Percentiles rank a stretch among this genome's conserved stretches.
These are phyloP conservation scores for Alternaria metachromatica DNA, from an alignment of 2,329 filamentous ascomycete species.

Conservation along the genomic window DNA sequence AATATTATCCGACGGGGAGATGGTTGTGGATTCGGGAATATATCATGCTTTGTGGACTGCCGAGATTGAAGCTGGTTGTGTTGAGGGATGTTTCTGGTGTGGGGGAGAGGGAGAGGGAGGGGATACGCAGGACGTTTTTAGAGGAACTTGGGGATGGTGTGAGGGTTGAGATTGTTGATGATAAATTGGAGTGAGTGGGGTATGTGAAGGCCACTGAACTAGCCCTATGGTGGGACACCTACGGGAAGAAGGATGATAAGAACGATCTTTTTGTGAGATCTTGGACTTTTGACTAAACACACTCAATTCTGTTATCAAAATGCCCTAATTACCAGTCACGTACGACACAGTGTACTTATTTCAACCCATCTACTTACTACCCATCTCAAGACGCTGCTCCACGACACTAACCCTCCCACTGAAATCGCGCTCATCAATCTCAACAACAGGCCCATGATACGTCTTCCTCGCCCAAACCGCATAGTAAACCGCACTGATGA, in stretches of 20 bases:
- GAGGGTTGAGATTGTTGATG: background rate
- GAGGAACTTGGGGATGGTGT: background rate
- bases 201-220: background rate
- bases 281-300: background rate
- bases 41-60: background rate
- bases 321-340: rapidly evolving
- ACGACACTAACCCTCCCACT: background rate
- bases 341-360: rapidly evolving
- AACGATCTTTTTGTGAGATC: background rate
- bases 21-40: background rate
- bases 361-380: background rate
- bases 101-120: background rate
- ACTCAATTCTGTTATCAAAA: rapidly evolving
- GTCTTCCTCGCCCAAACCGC: conserved; percentile 30
- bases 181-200: background rate
- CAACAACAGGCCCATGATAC: conserved; percentile 37
- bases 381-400: background rate
- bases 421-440: conserved; percentile 5
- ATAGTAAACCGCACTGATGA: conserved; percentile 32
- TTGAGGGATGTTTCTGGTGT: background rate
- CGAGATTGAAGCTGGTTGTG: background rate
- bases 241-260: background rate
- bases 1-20: background rate
- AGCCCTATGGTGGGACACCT: background rate
- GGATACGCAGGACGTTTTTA: background rate